Evolutionary conservation across 768 basidiomycete genomes (phyloP).

Genomic region (Lentinula edodes): DNA sequence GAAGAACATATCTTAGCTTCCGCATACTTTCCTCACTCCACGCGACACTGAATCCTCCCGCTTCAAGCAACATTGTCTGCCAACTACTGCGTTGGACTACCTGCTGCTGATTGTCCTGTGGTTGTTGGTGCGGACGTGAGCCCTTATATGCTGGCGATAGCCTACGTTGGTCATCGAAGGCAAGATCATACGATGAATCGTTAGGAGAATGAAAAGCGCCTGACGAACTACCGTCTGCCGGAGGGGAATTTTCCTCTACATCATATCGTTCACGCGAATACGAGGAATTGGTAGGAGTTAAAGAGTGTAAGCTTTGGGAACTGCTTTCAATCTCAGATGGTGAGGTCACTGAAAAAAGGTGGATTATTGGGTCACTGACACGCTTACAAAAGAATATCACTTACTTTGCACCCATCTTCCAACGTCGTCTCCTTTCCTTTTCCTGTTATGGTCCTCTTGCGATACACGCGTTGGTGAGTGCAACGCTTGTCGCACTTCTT

Average conservation of each 20-base stretch:
- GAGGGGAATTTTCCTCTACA: not conserved
- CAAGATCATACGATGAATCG: not conserved
- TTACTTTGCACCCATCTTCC: conserved; percentile 36
- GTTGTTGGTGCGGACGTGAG: not conserved
- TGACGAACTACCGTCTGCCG: not conserved
- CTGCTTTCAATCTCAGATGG: not conserved
- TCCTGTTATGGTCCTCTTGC: conserved; percentile 10
- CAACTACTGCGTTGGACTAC: conserved; percentile 74
- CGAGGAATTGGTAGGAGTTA: not conserved
- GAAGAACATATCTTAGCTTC: conserved; percentile 76
- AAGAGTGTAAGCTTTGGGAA: conserved; percentile 2
- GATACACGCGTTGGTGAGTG: not conserved
- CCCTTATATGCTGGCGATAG: not conserved
- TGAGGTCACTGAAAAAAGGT: not conserved
- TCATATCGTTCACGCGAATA: not conserved
- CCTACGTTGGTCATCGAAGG: not conserved
- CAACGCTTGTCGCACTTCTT: not conserved
- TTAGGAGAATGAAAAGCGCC: not conserved
- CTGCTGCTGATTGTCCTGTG: conserved; percentile 27
- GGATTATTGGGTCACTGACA: not conserved
- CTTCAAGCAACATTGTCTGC: conserved; percentile 82
- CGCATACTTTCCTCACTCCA: conserved; percentile 90
- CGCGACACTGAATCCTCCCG: conserved; percentile 73
- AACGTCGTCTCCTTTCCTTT: conserved; percentile 18
- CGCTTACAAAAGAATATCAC: conserved; percentile 3